These are phyloP conservation scores for Euphorbia pulcherrima DNA, from an alignment of 345 rosid genomes.

Conservation along the genomic window DNA sequence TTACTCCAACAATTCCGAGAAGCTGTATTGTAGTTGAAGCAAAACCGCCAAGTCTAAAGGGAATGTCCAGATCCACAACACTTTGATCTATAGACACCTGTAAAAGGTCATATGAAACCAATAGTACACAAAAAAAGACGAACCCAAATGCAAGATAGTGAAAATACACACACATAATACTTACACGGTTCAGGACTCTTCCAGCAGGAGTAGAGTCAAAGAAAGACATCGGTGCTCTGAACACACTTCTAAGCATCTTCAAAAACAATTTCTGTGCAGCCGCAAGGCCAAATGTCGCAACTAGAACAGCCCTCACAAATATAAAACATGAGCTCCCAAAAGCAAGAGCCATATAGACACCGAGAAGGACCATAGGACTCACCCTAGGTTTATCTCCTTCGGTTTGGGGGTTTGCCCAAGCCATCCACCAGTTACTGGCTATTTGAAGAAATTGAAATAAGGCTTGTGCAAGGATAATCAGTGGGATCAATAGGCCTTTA, in stretches of 20 bases:
- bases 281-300: constrained; percentile 94
- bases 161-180: constrained; percentile 12
- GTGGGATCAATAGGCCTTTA: constrained; percentile 84
- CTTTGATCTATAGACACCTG: constrained; percentile 99
- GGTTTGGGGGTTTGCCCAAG: constrained; percentile 99
- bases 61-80: constrained; percentile 98
- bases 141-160: neutral
- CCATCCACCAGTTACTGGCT: constrained; percentile 99
- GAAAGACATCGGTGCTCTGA: constrained; percentile 97
- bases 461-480: constrained; percentile 78
- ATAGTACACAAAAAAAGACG: neutral
- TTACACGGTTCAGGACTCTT: constrained; percentile 92
- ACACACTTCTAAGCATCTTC: constrained; percentile 90
- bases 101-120: constrained; percentile 12
- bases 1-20: constrained; percentile 88
- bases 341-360: constrained; percentile 92
- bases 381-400: constrained; percentile 89
- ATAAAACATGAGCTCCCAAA: constrained; percentile 97
- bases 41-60: constrained; percentile 98
- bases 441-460: constrained; percentile 96
- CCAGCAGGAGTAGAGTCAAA: constrained; percentile 99
- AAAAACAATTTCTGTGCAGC: constrained; percentile 93
- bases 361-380: constrained; percentile 69
- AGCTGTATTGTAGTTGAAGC: constrained; percentile 99
- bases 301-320: constrained; percentile 92